Conservation (phyloP, 306 rosid species). For the Morella rubra region DNA sequence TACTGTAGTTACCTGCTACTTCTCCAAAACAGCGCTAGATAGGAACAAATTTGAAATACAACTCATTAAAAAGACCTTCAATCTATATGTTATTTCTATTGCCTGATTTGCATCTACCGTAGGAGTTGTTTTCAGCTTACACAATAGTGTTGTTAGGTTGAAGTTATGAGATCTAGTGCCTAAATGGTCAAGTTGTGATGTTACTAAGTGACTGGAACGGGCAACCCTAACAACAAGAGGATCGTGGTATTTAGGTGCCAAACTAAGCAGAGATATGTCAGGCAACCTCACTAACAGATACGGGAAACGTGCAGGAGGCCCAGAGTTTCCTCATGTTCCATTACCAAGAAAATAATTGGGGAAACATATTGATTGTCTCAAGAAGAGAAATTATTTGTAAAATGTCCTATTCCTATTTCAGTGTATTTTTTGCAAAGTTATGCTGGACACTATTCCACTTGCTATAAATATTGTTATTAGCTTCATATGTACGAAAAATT, state of each 20-base stretch:
- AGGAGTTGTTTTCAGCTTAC: not conserved
- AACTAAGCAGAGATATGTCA: not conserved
- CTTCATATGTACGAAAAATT: not conserved
- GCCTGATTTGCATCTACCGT: not conserved
- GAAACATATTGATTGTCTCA: not conserved
- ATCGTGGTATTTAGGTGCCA: not conserved
- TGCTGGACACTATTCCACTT: not conserved
- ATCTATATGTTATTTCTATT: not conserved
- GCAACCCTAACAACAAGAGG: not conserved
- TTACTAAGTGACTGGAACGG: not conserved
- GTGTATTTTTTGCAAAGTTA: too few relatives aligned
- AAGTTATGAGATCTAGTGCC: not conserved
- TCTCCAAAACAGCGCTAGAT: not conserved
- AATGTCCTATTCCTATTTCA: not conserved
- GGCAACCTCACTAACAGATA: too few relatives aligned
- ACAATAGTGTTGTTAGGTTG: not conserved
- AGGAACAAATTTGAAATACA: not conserved
- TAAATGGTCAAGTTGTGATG: not conserved
- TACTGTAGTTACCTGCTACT: not conserved
- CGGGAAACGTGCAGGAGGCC: not conserved
- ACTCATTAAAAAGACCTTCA: not conserved
- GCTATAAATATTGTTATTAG: not conserved
- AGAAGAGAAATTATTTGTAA: not conserved
- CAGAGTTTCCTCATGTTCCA: not conserved
- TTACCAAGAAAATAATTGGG: not conserved